phyloP scores from a whole-genome alignment of 768 basidiomycete genomes.

The Kwoniella europaea region DNA sequence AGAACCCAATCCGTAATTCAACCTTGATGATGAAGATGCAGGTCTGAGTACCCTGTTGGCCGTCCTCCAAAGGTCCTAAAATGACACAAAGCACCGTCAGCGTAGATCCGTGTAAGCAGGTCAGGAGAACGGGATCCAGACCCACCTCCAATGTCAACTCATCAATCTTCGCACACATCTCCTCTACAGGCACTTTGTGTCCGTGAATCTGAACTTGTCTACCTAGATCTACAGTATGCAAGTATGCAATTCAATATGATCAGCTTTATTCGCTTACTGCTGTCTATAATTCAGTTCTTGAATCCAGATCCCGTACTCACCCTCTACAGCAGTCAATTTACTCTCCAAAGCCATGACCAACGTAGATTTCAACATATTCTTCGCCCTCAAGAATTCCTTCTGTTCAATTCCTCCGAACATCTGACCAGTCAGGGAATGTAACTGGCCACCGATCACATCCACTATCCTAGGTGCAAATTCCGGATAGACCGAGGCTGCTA shows the following conservation, averaged over 20 bases:
- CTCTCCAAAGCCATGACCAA: conserved; percentile 95
- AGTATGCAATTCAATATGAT: conserved; percentile 47
- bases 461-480: conserved; percentile 68
- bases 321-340: conserved; percentile 62
- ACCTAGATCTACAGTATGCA: conserved; percentile 74
- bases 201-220: conserved; percentile 88
- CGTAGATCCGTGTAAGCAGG: too few relatives aligned
- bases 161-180: conserved; percentile 89
- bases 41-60: conserved; percentile 71
- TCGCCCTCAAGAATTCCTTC: conserved; percentile 79
- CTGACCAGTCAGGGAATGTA: conserved; percentile 74
- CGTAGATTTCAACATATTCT: conserved; percentile 91
- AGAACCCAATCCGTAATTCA: conserved; percentile 60
- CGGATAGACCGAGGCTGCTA: conserved; percentile 83
- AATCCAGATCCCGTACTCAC: conserved; percentile 36
- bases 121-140: background rate
- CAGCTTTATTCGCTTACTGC: background rate
- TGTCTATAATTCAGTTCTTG: background rate
- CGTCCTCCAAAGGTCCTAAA: conserved; percentile 72
- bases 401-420: conserved; percentile 57
- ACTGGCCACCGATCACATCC: conserved; percentile 83
- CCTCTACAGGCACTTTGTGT: conserved; percentile 80
- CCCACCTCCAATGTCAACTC: conserved; percentile 65
- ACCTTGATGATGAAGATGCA: conserved; percentile 20
- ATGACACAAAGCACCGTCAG: background rate